Conservation (phyloP, 2,329 filamentous ascomycete genomes). For the Thermothelomyces thermophilus region DNA sequence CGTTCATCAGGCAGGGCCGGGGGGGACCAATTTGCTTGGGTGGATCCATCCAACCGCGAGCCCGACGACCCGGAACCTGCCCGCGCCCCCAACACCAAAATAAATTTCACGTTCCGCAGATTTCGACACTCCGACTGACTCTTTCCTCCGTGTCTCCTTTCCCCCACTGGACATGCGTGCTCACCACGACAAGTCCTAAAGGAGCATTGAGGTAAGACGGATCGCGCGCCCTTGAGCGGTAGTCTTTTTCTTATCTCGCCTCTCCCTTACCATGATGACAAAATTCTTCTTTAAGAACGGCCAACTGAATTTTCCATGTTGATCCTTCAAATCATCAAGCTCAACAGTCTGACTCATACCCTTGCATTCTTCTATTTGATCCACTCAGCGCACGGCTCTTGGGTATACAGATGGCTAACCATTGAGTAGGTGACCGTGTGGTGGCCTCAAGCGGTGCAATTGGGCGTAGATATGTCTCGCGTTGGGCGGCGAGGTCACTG, state of each 20-base stretch:
- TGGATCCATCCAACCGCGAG: not conserved
- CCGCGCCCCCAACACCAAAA: not conserved
- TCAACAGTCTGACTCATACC: constrained; percentile 53
- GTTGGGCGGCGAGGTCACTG: not conserved
- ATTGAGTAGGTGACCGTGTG: not conserved
- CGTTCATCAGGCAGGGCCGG: too few species aligned
- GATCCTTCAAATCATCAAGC: constrained; percentile 53
- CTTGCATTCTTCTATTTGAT: constrained; percentile 4
- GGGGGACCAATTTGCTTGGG: too few species aligned
- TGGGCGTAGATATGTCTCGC: not conserved
- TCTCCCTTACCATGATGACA: constrained; percentile 44
- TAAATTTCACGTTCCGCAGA: constrained; percentile 6
- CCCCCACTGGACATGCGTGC: not conserved
- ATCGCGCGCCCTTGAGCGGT: too few species aligned
- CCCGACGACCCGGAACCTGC: not conserved
- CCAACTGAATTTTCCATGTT: constrained; percentile 56
- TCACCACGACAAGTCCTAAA: not conserved
- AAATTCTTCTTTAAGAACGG: constrained; percentile 58
- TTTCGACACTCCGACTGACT: too few species aligned
- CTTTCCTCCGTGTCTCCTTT: not conserved
- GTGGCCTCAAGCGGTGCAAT: not conserved
- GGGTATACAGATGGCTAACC: constrained; percentile 9
- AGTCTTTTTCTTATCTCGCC: not conserved
- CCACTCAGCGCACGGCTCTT: not conserved
- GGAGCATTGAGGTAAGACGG: constrained; percentile 3